A percentile compares a stretch with the other conserved stretches of the same genome.
phyloP scores from a whole-genome alignment of 495 filamentous ascomycete species.

The Annulohypoxylon nitens region DNA sequence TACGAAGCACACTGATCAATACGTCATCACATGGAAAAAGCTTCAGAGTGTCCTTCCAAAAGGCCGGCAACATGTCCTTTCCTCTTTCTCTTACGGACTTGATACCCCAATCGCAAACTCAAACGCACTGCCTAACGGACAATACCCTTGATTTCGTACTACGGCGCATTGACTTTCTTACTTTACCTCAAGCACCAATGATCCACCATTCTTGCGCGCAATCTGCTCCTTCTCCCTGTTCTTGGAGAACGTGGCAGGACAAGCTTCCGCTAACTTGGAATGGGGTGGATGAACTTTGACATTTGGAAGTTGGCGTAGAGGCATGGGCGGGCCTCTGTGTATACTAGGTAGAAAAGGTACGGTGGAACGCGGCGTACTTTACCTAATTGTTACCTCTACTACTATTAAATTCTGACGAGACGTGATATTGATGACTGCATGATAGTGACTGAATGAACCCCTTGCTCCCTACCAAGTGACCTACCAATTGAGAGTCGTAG shows the following conservation, averaged over 20 bases:
- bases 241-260: neutral
- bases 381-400: neutral
- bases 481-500: no score
- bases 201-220: neutral
- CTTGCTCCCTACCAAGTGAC: no score
- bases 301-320: neutral
- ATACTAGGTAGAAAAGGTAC: no score
- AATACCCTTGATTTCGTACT: neutral
- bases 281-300: neutral
- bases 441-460: no score
- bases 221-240: neutral
- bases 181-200: neutral
- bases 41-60: neutral
- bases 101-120: no score
- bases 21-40: neutral
- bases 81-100: neutral
- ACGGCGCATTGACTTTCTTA: neutral
- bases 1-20: neutral
- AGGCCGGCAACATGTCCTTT: neutral
- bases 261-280: neutral
- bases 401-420: no score
- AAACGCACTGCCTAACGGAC: neutral
- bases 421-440: no score
- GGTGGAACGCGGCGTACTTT: neutral
- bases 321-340: neutral